Evolutionary conservation across 1,139 yeast species (phyloP), one percentile per base, ranked within the genome.

Genomic region (Debaryomyces psychrophilus): DNA sequence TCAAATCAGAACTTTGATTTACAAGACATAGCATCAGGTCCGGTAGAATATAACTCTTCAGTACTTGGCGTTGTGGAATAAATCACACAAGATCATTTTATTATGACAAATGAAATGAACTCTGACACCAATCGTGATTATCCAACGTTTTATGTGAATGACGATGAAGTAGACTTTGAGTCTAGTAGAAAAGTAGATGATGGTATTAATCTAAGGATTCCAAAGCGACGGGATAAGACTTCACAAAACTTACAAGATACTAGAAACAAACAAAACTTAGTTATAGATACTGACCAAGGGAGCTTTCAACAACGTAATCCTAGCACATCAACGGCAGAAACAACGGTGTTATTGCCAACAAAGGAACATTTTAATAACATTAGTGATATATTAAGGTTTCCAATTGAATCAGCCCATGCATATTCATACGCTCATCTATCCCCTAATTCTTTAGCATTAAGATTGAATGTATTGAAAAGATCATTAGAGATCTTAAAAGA

Each of bases 381-480:
- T 15, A 35, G 25, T 20, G 73, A 69, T 38, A 64, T 65, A 15
- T 50, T 65, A 43, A 76, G 73, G 54, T 87, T 86, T 59, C 90
- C 95, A 4, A 81, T 84, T 17, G 93, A 87, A 59, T 86, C 95
- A 8, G 80, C 95, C 2, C 93, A 87, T 60, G 87, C 96, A 2
- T 89, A 87, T 59, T 87, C 95, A 0, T 89, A 88, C 62, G 90
- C 95, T 5, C 89, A 87, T 50, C 70, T 87, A 47, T 85, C 95
- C 4, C 93, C 90, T 17, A 86, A 87, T 58, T 85, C 95, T 1
- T 66, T 89, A 48, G 89, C 95, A 0, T 79, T 88, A 45, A 70
- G 96, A 46, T 68, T 89, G 50, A 84, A 85, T 49, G 90, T 88
- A 15, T 70, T 89, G 56, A 87, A 84, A 57, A 69, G 95, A 51